Evolutionary conservation across 306 rosid species (phyloP).

Genomic region (Elaeagnus macrophylla): DNA sequence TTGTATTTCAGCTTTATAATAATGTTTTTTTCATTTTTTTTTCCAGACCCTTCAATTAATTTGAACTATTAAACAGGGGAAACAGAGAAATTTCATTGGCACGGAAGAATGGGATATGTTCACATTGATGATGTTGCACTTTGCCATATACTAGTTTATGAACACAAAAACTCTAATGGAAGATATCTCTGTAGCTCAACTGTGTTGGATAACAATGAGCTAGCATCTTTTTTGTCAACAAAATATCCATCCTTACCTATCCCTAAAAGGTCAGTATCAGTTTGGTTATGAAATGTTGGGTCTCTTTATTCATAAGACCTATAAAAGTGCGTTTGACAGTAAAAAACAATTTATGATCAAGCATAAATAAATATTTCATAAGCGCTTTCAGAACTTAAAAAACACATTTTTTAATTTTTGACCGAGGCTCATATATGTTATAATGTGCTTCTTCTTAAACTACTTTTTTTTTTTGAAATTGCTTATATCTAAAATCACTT

Average conservation of each 20-base stretch:
- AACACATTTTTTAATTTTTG: no score
- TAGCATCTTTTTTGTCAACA: constrained; percentile 35
- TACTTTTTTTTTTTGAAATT: no score
- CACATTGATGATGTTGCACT: constrained; percentile 76
- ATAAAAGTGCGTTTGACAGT: no score
- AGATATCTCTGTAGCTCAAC: constrained; percentile 62
- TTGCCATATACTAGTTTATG: constrained; percentile 55
- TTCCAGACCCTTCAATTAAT: neutral
- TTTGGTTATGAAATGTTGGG: no score
- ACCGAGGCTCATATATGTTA: no score
- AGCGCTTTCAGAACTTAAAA: no score
- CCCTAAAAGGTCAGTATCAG: constrained; percentile 40
- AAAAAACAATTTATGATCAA: no score
- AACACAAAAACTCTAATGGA: constrained; percentile 44
- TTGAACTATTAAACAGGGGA: constrained; percentile 36
- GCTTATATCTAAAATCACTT: no score
- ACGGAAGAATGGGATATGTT: constrained; percentile 83
- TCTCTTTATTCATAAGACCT: no score
- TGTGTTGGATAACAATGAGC: constrained; percentile 35
- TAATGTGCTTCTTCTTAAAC: no score
- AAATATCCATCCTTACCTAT: constrained; percentile 62
- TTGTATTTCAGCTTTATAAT: neutral
- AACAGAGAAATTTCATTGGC: constrained; percentile 45
- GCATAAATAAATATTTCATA: no score
- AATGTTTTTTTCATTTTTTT: neutral